These are phyloP conservation scores for Murraya paniculata DNA, from an alignment of 345 rosid species.

Conservation along the genomic window DNA sequence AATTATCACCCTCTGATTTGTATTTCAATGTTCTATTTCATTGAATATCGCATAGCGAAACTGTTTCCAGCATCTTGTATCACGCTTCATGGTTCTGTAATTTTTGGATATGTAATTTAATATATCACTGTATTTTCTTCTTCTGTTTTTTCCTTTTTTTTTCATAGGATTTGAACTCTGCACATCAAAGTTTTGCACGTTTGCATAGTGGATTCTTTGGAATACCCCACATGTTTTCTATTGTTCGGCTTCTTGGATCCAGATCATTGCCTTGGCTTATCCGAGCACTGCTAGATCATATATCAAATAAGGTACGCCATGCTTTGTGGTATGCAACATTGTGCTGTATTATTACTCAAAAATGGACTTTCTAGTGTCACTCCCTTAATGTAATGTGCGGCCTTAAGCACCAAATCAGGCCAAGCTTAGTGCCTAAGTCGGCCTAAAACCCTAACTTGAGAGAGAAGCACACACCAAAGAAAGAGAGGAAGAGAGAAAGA, in stretches of 20 bases:
- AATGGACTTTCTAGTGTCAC: not conserved
- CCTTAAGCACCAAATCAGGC: too few species aligned
- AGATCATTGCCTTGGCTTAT: conserved; percentile 98
- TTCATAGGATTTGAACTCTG: conserved; percentile 85
- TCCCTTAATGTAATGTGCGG: too few species aligned
- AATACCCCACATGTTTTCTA: conserved; percentile 78
- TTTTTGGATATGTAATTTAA: not conserved
- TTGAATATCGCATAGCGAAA: not conserved
- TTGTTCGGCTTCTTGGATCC: conserved; percentile 86
- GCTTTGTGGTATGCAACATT: not conserved
- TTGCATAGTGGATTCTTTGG: conserved; percentile 93
- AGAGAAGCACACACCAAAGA: too few species aligned
- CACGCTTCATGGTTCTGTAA: not conserved
- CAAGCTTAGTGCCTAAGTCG: too few species aligned
- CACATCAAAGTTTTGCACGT: conserved; percentile 95
- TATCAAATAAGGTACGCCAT: conserved; percentile 79
- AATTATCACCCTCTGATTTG: not conserved
- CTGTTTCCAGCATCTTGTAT: not conserved
- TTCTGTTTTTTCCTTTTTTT: not conserved
- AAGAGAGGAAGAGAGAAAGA: too few species aligned
- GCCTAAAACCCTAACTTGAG: too few species aligned
- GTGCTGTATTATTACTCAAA: conserved; percentile 3
- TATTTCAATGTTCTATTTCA: conserved; percentile 1
- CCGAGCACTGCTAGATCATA: conserved; percentile 89
- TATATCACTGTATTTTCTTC: not conserved